Percentiles rank a stretch among this genome's conserved stretches.
Evolutionary conservation across 2,329 filamentous ascomycete genomes (phyloP).

Genomic region (Colletotrichum salicis): DNA sequence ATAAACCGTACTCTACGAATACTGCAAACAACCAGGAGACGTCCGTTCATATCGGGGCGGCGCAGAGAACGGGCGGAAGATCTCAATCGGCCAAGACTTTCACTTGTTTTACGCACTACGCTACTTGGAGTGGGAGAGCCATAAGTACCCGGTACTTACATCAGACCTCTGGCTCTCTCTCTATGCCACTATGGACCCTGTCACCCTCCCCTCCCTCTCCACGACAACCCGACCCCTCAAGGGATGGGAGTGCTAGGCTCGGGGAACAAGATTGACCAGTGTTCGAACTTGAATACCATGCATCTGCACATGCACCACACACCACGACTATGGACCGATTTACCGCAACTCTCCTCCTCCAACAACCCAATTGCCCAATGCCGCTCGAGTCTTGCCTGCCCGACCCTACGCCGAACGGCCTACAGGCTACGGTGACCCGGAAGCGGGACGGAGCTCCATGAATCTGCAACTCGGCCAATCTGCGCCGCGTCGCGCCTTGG

Average conservation of each 20-base stretch:
- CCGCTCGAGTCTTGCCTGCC: not conserved
- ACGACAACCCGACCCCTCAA: conserved; percentile 16
- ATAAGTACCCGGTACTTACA: conserved; percentile 22
- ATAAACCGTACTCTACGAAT: not conserved
- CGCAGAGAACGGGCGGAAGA: conserved; percentile 3
- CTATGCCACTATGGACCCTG: not conserved
- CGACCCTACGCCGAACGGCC: conserved; percentile 1
- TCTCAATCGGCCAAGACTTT: conserved; percentile 18
- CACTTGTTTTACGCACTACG: not conserved
- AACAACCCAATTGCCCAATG: conserved; percentile 4
- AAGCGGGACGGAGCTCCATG: not conserved
- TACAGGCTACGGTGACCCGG: no score
- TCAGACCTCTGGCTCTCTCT: not conserved
- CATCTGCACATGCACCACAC: not conserved
- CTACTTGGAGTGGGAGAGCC: not conserved
- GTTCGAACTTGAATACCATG: conserved; percentile 28
- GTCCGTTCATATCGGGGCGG: not conserved
- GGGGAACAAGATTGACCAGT: not conserved
- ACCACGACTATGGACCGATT: not conserved
- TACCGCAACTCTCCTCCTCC: not conserved
- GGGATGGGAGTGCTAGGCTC: not conserved
- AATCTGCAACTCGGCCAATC: conserved; percentile 28
- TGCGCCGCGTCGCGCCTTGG: conserved; percentile 27
- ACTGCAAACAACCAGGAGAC: not conserved
- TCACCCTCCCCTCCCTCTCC: not conserved